These are phyloP conservation scores for Hanseniaspora occidentalis DNA, from an alignment of 805 yeast species.

Conservation along the genomic window DNA sequence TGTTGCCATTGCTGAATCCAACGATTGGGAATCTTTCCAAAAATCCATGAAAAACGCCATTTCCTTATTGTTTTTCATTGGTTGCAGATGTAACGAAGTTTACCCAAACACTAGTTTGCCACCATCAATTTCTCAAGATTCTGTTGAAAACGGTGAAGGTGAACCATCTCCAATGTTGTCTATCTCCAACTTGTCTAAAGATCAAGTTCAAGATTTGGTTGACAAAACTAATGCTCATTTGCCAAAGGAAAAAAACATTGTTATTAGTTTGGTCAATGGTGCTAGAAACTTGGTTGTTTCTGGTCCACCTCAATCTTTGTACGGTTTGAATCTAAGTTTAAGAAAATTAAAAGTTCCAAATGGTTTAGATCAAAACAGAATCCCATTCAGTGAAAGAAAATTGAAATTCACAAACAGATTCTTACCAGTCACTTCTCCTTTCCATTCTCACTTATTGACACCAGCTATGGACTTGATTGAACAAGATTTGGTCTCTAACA, in stretches of 20 bases:
- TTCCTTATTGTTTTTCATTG: conserved; percentile 80
- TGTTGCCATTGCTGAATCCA: conserved; percentile 71
- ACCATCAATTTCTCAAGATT: conserved; percentile 85
- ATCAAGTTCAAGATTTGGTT: conserved; percentile 68
- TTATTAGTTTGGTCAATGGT: conserved; percentile 85
- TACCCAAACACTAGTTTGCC: conserved; percentile 93
- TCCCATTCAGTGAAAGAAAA: conserved; percentile 89
- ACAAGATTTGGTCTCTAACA: conserved; percentile 49
- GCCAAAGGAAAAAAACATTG: conserved; percentile 83
- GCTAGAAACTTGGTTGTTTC: conserved; percentile 90
- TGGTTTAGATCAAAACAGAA: conserved; percentile 89
- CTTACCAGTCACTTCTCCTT: conserved; percentile 91
- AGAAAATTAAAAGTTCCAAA: conserved; percentile 91
- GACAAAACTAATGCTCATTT: conserved; percentile 85
- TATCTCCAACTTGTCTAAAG: conserved; percentile 71
- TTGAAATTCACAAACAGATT: conserved; percentile 86
- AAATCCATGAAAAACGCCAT: conserved; percentile 64
- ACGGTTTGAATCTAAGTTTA: conserved; percentile 84
- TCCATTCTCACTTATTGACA: conserved; percentile 80
- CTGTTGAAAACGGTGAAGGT: conserved; percentile 90
- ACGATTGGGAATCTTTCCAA: conserved; percentile 76
- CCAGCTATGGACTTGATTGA: conserved; percentile 58
- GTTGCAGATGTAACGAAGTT: conserved; percentile 78
- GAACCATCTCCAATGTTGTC: conserved; percentile 96
- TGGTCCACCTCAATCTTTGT: conserved; percentile 96